Percentiles rank a stretch among this genome's conserved stretches.
These are phyloP conservation scores for Dunaliella primolecta DNA, from an alignment of 139 green algal species.

Conservation along the genomic window DNA sequence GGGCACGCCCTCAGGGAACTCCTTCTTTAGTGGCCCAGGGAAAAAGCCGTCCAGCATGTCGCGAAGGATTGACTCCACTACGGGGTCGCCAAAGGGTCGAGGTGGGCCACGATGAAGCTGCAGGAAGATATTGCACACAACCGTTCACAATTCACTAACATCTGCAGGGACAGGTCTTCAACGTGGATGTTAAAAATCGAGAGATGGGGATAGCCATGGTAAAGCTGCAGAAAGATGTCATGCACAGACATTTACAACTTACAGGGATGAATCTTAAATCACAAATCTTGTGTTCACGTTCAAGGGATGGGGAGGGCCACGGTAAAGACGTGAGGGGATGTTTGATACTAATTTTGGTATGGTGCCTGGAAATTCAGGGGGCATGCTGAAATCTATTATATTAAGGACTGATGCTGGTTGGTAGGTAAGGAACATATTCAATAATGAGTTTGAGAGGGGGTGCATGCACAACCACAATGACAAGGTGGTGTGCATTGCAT, in stretches of 20 bases:
- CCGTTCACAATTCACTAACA: not conserved
- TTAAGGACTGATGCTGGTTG: no score
- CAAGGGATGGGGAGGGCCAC: no score
- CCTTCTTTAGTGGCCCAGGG: conserved; percentile 19
- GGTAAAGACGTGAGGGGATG: no score
- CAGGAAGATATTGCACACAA: not conserved
- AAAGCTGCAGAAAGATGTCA: not conserved
- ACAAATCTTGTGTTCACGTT: not conserved
- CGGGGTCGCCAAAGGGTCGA: conserved; percentile 28
- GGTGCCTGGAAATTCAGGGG: no score
- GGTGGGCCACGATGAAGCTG: conserved; percentile 22
- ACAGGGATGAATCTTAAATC: not conserved
- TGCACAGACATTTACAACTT: not conserved
- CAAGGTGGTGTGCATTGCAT: no score
- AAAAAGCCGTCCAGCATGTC: conserved; percentile 30
- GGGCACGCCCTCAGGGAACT: conserved; percentile 53
- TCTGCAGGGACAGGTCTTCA: not conserved
- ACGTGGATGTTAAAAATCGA: not conserved
- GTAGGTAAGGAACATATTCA: no score
- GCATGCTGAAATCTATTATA: no score
- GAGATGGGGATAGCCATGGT: not conserved
- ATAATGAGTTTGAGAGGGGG: no score
- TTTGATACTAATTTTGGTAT: no score
- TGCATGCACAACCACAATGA: no score
- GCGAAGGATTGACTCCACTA: conserved; percentile 14